Evolutionary conservation across 495 filamentous ascomycete genomes (phyloP).

Genomic region (Hypoxylon crocopeplum): DNA sequence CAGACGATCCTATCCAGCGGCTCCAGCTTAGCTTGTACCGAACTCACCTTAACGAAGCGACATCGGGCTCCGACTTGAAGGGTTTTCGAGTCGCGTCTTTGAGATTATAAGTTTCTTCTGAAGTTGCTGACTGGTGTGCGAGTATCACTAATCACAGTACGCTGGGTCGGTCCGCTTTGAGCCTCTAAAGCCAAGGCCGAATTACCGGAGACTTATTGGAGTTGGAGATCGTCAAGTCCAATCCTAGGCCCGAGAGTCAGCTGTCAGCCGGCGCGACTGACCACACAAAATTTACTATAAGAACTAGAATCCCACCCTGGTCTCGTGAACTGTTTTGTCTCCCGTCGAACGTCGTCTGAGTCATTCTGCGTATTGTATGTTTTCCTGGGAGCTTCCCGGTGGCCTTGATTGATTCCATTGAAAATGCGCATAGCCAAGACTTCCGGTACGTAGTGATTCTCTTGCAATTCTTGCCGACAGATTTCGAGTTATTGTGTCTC

Average conservation of each 20-base stretch:
- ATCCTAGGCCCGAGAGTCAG: slow-evolving; percentile 3
- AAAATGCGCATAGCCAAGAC: slow-evolving; percentile 26
- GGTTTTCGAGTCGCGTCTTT: background rate
- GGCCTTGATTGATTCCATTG: slow-evolving; percentile 5
- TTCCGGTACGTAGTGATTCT: slow-evolving; percentile 21
- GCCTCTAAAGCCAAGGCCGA: background rate
- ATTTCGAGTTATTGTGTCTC: slow-evolving; percentile 12
- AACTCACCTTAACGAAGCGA: slow-evolving; percentile 13
- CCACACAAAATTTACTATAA: slow-evolving; percentile 13
- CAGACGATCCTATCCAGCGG: background rate
- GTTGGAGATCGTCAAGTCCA: background rate
- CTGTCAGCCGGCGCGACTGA: slow-evolving; percentile 13
- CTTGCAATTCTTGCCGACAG: background rate
- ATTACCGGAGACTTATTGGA: background rate
- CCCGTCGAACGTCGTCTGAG: slow-evolving; percentile 5
- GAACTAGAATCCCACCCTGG: background rate
- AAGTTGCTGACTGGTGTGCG: background rate
- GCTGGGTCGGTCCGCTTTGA: background rate
- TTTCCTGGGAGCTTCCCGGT: background rate
- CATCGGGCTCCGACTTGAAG: slow-evolving; percentile 15
- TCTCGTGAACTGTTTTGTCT: slow-evolving; percentile 11
- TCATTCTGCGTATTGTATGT: slow-evolving; percentile 3
- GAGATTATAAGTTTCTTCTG: background rate
- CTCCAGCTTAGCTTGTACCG: background rate
- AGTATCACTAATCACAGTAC: background rate